These are phyloP conservation scores for Diaporthe sp. DNA, from an alignment of 2,329 filamentous ascomycete genomes.

Conservation along the genomic window DNA sequence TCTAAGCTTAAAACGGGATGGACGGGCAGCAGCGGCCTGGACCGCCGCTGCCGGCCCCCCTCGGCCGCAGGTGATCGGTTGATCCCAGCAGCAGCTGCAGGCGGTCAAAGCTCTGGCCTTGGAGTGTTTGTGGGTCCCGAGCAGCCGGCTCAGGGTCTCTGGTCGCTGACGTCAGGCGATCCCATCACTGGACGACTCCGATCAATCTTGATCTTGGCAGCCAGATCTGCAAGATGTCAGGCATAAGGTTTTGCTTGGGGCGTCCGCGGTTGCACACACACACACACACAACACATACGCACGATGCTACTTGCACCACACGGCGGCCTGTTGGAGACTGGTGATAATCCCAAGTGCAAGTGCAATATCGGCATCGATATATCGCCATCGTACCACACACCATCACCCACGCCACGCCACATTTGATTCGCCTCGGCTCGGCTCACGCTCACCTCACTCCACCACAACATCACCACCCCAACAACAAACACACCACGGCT, in stretches of 20 bases:
- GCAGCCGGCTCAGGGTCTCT: conserved; percentile 4
- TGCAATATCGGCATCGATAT: not conserved
- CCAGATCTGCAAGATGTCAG: conserved; percentile 5
- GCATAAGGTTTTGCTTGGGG: not conserved
- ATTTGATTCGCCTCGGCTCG: not conserved
- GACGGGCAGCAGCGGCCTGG: not conserved
- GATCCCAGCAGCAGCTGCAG: too few species aligned
- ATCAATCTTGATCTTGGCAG: conserved; percentile 13
- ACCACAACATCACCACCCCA: not conserved
- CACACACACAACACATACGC: too few species aligned
- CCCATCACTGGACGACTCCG: not conserved
- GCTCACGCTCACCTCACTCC: not conserved
- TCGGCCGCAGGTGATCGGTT: not conserved
- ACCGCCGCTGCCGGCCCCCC: not conserved
- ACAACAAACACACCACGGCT: conserved; percentile 10
- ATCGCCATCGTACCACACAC: not conserved
- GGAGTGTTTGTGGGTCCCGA: conserved; percentile 17
- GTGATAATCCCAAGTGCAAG: not conserved
- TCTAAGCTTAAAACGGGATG: conserved; percentile 36
- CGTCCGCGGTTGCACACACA: not conserved
- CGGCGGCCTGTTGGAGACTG: not conserved
- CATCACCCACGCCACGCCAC: conserved; percentile 13
- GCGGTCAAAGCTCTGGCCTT: too few species aligned
- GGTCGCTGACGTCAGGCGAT: conserved; percentile 28
- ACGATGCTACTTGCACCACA: not conserved